phyloP scores from a whole-genome alignment of 768 basidiomycete species.

The Crucibulum laeve region DNA sequence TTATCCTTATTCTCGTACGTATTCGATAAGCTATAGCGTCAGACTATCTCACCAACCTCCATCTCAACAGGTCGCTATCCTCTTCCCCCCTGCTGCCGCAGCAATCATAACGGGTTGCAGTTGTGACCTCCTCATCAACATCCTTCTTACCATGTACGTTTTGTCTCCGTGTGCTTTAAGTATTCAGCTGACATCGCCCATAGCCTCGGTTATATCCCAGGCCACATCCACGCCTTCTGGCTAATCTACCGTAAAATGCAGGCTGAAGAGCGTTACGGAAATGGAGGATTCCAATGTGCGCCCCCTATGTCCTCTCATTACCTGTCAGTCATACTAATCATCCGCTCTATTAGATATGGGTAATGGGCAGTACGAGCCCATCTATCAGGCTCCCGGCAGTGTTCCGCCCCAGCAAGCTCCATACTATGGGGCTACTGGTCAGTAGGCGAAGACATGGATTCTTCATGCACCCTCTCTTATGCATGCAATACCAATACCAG shows the following conservation, averaged over 20 bases:
- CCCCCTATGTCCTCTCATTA: slow-evolving; percentile 8
- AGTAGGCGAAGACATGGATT: slow-evolving; percentile 13
- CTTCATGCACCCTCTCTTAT: too few relatives aligned
- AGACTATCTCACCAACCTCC: neutral
- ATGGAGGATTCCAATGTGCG: slow-evolving; percentile 74
- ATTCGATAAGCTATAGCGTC: neutral
- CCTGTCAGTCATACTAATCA: neutral
- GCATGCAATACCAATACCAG: too few relatives aligned
- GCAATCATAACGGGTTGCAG: slow-evolving; percentile 77
- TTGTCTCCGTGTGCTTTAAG: neutral
- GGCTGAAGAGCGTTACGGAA: slow-evolving; percentile 79
- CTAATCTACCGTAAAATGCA: slow-evolving; percentile 88
- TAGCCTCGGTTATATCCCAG: slow-evolving; percentile 77
- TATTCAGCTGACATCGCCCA: neutral
- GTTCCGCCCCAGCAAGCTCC: slow-evolving; percentile 23
- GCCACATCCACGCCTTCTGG: slow-evolving; percentile 79
- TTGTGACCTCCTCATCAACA: slow-evolving; percentile 84
- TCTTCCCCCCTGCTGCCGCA: slow-evolving; percentile 81
- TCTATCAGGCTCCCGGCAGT: slow-evolving; percentile 24
- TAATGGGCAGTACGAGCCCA: slow-evolving; percentile 36
- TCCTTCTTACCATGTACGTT: slow-evolving; percentile 69
- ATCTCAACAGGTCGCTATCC: slow-evolving; percentile 56
- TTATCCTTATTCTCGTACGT: slow-evolving; percentile 74
- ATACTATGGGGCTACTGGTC: slow-evolving; percentile 39
- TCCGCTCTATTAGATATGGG: slow-evolving; percentile 27